Base-by-base conservation (phyloP, 768 basidiomycete genomes). In the Lyophyllum decastes region DNA sequence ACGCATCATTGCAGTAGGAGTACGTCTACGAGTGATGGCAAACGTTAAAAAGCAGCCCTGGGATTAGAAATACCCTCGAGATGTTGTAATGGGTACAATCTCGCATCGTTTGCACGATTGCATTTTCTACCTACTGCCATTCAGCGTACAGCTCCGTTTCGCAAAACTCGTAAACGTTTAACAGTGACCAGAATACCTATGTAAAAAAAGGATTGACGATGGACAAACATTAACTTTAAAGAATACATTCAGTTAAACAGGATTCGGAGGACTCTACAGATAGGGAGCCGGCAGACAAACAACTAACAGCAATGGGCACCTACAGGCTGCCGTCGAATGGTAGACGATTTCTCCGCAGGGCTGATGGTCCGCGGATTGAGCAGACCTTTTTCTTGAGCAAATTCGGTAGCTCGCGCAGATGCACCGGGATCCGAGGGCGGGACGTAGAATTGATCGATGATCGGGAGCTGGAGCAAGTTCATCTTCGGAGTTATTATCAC, bases 401-500 rank as follows among this genome's bases (percentile, higher is more conserved):
- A 95, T 52, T 92, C 92, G 5, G 83, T 89, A 11, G 82, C 85
- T 25, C 95, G 85, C 34, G 78, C 77, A 21, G 80, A 77, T 4
- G 85, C 82, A 12, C 86, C 86, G 27, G 92, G 89, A 66, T 93
- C 91, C 0, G 90, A 89, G 1, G 91, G 90, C 1, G 89, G 82
- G n/a, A 95, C 92, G 72, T 92, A 94, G 74, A 86, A 96, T 70
- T 94, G 88, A 78, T 98, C 95, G 45, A 92, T 76, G 67, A 98
- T 97, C 2, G 96, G 96, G 62, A 96, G 92, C 70, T 96, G 94
- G 19, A 98, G 77, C 24, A 97, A 72, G 68, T 98, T 98, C 85
- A 96, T 94, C 79, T 94, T 94, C 38, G 92, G 92, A 0, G 96
- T 98, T 64, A 98, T 90, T 49, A 97, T 87, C 22, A 94, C 88